Evolutionary conservation across 2,329 filamentous ascomycete genomes (phyloP), one percentile per base, ranked within the genome.

Genomic region (Aaosphaeria pasadenensis): DNA sequence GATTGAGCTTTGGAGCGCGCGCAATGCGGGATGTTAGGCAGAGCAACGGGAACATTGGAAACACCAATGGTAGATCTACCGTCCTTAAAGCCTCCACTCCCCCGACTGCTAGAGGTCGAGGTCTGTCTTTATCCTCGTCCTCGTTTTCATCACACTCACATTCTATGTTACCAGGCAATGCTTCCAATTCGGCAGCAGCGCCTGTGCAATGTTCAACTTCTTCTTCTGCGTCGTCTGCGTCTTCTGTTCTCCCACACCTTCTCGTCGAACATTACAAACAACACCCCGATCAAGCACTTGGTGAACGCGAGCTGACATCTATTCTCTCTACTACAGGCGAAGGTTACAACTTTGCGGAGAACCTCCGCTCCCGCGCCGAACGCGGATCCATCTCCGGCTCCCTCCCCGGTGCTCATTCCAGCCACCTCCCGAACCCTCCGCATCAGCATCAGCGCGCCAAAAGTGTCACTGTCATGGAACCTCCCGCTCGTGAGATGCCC

Each of bases 321-420:
- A 46, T 74, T 74, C 75, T 71, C 63, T 72, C 73, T 76, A 81
- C 79, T 73, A 74, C 83, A 91, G 88, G 89, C 80, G 90, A 94
- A 80, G 89, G 89, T 71, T 96, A 95, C 81, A 95, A 95, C 75
- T 96, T 92, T 88, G 89, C 90, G 68, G 92, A 96, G 77, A 91
- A 95, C 77, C 84, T 96, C 79, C 89, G 91, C 72, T 87, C 86
- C 64, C 88, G 91, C 69, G 91, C 91, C 62, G 90, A 95, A 76
- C 91, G 90, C 73, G 67, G 69, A 39, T 76, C 83, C 41, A 79
- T 79, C 42, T 80, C 84, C 59, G 78, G 77, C 47, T 76, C 83
- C 41, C 79, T 79, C 42, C 80, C 84, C 59, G 78, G 77, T 47
- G 75, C 76, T 13, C 74, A 73, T 44, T 57, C 55, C 7, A 53